Evolutionary conservation across 2,329 filamentous ascomycete genomes (phyloP).

Genomic region (Colletotrichum sp.): DNA sequence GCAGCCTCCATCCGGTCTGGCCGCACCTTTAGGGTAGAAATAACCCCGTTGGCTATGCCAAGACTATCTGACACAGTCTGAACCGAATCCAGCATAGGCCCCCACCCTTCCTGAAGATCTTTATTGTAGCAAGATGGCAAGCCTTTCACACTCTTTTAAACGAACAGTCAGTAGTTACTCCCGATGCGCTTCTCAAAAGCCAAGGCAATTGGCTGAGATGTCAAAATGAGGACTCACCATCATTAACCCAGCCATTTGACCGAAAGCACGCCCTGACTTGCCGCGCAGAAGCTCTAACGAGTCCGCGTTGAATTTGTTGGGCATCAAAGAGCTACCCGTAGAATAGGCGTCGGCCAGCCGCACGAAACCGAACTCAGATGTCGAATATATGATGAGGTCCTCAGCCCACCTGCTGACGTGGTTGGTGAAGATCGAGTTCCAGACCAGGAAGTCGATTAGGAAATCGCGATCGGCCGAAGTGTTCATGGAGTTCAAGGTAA

Average conservation of each 20-base stretch:
- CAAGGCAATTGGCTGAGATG: constrained; percentile 25
- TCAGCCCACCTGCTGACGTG: constrained; percentile 77
- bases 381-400: constrained; percentile 66
- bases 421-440: constrained; percentile 71
- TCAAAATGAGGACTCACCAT: constrained; percentile 44
- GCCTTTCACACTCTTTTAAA: constrained; percentile 54
- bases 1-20: constrained; percentile 75
- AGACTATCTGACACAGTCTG: constrained; percentile 76
- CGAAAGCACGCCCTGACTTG: constrained; percentile 38
- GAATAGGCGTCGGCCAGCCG: constrained; percentile 27
- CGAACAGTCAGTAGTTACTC: constrained; percentile 30
- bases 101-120: constrained; percentile 75
- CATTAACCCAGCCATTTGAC: constrained; percentile 65
- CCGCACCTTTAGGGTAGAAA: constrained; percentile 62
- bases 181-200: constrained; percentile 24
- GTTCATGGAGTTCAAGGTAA: constrained; percentile 74
- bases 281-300: constrained; percentile 29
- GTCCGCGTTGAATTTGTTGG: constrained; percentile 27
- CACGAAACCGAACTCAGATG: constrained; percentile 26
- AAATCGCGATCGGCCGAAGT: constrained; percentile 76
- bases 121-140: constrained; percentile 80
- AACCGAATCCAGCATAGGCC: constrained; percentile 77
- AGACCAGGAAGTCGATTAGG: constrained; percentile 73
- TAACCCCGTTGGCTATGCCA: constrained; percentile 74
- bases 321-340: constrained; percentile 26